Conservation (phyloP, 225 moss, liverwort and hornwort species). For the Physcomitrellopsis africana region DNA sequence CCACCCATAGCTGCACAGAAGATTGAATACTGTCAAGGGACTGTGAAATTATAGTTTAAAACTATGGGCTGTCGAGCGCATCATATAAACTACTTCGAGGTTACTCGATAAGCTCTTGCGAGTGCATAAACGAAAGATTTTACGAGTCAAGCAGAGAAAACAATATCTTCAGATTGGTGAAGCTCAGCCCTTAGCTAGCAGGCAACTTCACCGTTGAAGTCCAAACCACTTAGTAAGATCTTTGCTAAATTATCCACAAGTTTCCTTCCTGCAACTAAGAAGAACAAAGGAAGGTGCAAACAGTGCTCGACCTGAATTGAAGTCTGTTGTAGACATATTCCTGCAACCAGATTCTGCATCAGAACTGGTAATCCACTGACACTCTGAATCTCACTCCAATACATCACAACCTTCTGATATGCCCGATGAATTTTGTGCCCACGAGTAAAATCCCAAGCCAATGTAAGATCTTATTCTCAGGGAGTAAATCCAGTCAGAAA, state of each 20-base stretch:
- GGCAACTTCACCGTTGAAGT: neutral
- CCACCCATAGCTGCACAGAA: conserved; percentile 75
- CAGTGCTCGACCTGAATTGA: conserved; percentile 66
- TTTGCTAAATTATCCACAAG: neutral
- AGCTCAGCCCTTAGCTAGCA: neutral
- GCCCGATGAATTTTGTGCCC: neutral
- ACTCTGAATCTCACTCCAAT: neutral
- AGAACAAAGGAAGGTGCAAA: neutral
- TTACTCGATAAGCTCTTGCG: no score
- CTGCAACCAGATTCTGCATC: conserved; percentile 44
- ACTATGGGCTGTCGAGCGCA: no score
- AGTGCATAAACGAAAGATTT: no score
- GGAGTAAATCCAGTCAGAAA: no score
- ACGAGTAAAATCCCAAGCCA: no score
- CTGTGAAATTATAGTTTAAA: neutral
- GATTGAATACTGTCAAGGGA: neutral
- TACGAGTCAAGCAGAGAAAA: no score
- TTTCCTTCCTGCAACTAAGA: neutral
- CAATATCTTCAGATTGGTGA: no score
- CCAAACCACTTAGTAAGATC: neutral
- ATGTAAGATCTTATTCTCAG: no score
- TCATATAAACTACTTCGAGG: no score
- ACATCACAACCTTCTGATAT: neutral
- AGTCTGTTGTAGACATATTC: conserved; percentile 87
- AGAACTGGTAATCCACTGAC: neutral